phyloP scores from a whole-genome alignment of 805 yeast genomes.

The Yarrowia sp. region DNA sequence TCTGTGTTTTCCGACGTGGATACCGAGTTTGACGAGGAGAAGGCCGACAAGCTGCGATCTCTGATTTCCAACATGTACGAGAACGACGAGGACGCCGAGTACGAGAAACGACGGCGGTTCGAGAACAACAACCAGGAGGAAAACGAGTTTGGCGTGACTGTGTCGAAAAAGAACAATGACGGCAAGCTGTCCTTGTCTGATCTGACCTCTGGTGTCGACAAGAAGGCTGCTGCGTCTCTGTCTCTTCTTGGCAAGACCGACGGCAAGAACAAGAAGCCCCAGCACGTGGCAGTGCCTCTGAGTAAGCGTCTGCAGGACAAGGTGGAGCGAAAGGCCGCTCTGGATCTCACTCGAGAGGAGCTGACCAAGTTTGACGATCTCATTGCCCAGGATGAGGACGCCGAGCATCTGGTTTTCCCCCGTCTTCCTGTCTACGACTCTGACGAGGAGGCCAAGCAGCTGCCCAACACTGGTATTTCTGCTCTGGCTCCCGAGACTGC shows the following conservation, averaged over 20 bases:
- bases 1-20: conserved; percentile 41
- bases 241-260: conserved; percentile 52
- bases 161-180: conserved; percentile 49
- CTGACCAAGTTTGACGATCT: conserved; percentile 88
- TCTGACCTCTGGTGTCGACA: conserved; percentile 65
- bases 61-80: conserved; percentile 46
- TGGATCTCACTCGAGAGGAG: conserved; percentile 84
- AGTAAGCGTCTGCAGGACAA: conserved; percentile 86
- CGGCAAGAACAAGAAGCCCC: conserved; percentile 48
- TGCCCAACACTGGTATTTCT: conserved; percentile 61
- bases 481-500: conserved; percentile 59
- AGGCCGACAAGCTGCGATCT: conserved; percentile 56
- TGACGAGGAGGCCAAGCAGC: conserved; percentile 52
- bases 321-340: conserved; percentile 87
- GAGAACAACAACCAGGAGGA: conserved; percentile 65
- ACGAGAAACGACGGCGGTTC: conserved; percentile 57
- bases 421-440: conserved; percentile 52
- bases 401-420: conserved; percentile 85
- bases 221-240: conserved; percentile 58
- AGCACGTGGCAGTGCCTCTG: conserved; percentile 76
- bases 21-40: conserved; percentile 50
- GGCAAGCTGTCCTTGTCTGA: conserved; percentile 74
- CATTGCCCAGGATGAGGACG: conserved; percentile 76
- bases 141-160: conserved; percentile 67
- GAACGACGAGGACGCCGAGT: conserved; percentile 45